These are phyloP conservation scores for Chlorophyllum brunneum DNA, from an alignment of 768 basidiomycete species.

Conservation along the genomic window DNA sequence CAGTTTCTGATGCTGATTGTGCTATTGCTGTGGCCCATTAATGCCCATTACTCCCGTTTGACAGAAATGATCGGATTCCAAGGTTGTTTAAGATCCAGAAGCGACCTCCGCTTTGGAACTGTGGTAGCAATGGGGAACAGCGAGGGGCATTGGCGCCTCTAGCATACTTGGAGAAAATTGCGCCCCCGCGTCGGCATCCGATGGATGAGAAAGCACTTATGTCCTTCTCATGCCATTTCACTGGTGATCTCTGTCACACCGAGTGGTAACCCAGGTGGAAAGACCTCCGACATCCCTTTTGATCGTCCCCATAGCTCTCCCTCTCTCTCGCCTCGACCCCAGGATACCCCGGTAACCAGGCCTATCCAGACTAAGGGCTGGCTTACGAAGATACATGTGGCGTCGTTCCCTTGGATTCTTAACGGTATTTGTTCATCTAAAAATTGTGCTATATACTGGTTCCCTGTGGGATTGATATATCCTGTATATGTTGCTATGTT, in stretches of 20 bases:
- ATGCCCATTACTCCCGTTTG: neutral
- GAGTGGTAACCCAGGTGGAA: neutral
- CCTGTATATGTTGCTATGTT: slow-evolving; percentile 3
- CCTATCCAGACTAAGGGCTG: too few species aligned
- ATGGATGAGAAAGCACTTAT: slow-evolving; percentile 70
- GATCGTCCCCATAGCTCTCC: neutral
- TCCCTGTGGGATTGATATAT: neutral
- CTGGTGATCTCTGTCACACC: slow-evolving; percentile 1
- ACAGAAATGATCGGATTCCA: slow-evolving; percentile 7
- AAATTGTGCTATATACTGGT: neutral
- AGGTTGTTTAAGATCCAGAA: neutral
- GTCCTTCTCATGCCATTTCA: slow-evolving; percentile 38
- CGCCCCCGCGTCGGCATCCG: slow-evolving; percentile 63
- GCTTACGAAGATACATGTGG: too few species aligned
- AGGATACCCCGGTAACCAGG: neutral
- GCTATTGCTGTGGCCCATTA: neutral
- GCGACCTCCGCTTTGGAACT: slow-evolving; percentile 11
- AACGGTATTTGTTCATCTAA: neutral
- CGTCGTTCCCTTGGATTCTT: neutral
- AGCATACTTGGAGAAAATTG: slow-evolving; percentile 54
- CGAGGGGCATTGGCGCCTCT: slow-evolving; percentile 50
- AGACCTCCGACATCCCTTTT: neutral
- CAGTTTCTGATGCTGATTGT: slow-evolving; percentile 6
- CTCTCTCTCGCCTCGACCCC: neutral
- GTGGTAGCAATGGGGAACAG: slow-evolving; percentile 12